Percentiles rank a stretch among this genome's conserved stretches.
Conservation (phyloP, 176 grass and related monocot species). For the Oryza meridionalis region DNA sequence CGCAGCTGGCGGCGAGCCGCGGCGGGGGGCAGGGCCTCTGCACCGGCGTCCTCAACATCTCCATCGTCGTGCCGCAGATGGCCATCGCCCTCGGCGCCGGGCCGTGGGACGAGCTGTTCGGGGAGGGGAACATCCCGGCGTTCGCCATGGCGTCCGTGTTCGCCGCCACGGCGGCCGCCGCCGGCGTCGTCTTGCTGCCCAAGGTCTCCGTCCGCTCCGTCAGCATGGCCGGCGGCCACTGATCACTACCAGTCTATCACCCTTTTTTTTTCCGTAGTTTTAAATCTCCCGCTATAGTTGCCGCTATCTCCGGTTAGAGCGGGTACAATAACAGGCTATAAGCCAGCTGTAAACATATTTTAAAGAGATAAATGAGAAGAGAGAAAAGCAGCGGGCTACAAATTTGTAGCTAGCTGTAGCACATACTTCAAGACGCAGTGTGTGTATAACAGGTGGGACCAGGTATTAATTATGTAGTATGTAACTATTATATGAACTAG, state of each 20-base stretch:
- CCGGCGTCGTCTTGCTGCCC: slow-evolving; percentile 62
- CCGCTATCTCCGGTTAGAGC: too few relatives aligned
- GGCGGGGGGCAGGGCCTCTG: slow-evolving; percentile 86
- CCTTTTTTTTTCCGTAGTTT: too few relatives aligned
- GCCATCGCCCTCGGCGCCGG: slow-evolving; percentile 65
- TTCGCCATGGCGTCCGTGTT: slow-evolving; percentile 69
- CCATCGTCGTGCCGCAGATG: slow-evolving; percentile 83
- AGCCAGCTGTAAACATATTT: too few relatives aligned
- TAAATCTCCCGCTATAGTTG: too few relatives aligned
- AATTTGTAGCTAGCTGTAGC: too few relatives aligned
- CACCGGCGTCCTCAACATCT: slow-evolving; percentile 80
- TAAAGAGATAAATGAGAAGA: too few relatives aligned
- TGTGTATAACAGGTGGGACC: too few relatives aligned
- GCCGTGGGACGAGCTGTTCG: slow-evolving; percentile 77
- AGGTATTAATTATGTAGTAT: too few relatives aligned
- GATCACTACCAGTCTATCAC: neutral
- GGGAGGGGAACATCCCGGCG: slow-evolving; percentile 79
- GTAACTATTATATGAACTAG: too few relatives aligned
- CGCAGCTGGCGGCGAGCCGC: slow-evolving; percentile 53
- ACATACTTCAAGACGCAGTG: too few relatives aligned
- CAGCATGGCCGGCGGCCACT: slow-evolving; percentile 65
- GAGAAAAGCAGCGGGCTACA: too few relatives aligned
- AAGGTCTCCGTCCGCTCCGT: slow-evolving; percentile 60
- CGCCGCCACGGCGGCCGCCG: slow-evolving; percentile 45
- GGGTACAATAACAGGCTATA: too few relatives aligned